These are phyloP conservation scores for Colletotrichum nymphaeae DNA, from an alignment of 2,329 filamentous ascomycete genomes.

Conservation along the genomic window DNA sequence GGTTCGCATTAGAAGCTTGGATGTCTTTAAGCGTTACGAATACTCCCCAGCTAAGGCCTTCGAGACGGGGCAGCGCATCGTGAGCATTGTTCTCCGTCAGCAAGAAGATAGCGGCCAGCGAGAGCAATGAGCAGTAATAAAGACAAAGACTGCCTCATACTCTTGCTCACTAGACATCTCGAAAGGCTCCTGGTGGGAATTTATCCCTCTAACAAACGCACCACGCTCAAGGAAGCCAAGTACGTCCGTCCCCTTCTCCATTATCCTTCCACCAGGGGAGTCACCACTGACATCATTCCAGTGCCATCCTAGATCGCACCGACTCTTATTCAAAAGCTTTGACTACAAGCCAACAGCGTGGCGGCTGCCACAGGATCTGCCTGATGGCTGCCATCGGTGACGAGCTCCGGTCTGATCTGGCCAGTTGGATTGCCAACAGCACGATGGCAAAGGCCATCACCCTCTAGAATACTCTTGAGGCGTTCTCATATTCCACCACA, in stretches of 20 bases:
- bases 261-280: neutral
- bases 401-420: too few species aligned
- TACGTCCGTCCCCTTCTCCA: neutral
- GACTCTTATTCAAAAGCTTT: neutral
- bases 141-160: neutral
- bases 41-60: neutral
- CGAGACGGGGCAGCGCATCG: neutral
- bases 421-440: too few species aligned
- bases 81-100: neutral
- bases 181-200: neutral
- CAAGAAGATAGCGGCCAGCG: accelerated
- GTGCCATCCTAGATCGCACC: neutral
- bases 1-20: too few species aligned
- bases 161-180: neutral
- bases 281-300: neutral
- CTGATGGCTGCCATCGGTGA: too few species aligned
- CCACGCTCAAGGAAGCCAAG: neutral
- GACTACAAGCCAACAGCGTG: too few species aligned
- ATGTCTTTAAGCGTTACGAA: neutral
- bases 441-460: too few species aligned
- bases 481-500: too few species aligned
- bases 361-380: too few species aligned
- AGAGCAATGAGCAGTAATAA: neutral
- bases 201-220: neutral
- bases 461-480: too few species aligned